Percentiles rank a stretch among this genome's conserved stretches.
Evolutionary conservation across 192 early-diverging fungal species (phyloP).

Genomic region (Jimgerdemannia lactiflua): DNA sequence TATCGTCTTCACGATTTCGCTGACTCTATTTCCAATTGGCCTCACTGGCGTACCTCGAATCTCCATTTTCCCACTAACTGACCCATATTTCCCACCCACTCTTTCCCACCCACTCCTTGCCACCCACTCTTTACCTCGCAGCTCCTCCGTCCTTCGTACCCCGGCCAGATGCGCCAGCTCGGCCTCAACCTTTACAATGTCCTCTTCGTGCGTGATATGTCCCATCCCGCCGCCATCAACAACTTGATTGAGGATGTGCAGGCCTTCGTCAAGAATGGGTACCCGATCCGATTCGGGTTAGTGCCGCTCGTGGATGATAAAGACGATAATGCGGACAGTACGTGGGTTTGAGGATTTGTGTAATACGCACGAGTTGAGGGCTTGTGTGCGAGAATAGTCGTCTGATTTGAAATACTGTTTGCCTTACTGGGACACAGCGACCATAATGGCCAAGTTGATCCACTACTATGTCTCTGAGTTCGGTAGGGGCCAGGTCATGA

Average conservation of each 20-base stretch:
- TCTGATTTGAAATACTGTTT: constrained; percentile 5
- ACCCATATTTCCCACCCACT: too few relatives aligned
- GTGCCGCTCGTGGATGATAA: constrained; percentile 59
- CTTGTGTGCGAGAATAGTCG: constrained; percentile 5
- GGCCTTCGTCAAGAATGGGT: constrained; percentile 58
- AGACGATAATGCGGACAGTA: constrained; percentile 26
- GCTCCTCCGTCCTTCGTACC: constrained; percentile 59
- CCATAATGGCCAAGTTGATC: constrained; percentile 33
- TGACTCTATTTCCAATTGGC: too few relatives aligned
- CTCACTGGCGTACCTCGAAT: too few relatives aligned
- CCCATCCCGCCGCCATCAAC: constrained; percentile 46
- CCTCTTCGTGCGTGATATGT: constrained; percentile 75
- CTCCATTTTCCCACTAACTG: too few relatives aligned
- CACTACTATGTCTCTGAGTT: constrained; percentile 31
- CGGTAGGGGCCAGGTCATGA: constrained; percentile 19
- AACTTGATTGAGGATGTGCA: constrained; percentile 59
- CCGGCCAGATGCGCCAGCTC: constrained; percentile 72
- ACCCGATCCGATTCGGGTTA: constrained; percentile 88
- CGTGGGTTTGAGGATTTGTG: background rate
- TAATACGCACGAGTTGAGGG: too few relatives aligned
- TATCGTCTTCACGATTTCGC: background rate
- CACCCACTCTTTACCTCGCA: constrained; percentile 10
- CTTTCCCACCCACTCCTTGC: background rate
- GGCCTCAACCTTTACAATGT: constrained; percentile 76
- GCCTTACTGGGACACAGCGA: constrained; percentile 20